Conservation (phyloP, 2,329 filamentous ascomycete genomes). For the Venturia effusa region DNA sequence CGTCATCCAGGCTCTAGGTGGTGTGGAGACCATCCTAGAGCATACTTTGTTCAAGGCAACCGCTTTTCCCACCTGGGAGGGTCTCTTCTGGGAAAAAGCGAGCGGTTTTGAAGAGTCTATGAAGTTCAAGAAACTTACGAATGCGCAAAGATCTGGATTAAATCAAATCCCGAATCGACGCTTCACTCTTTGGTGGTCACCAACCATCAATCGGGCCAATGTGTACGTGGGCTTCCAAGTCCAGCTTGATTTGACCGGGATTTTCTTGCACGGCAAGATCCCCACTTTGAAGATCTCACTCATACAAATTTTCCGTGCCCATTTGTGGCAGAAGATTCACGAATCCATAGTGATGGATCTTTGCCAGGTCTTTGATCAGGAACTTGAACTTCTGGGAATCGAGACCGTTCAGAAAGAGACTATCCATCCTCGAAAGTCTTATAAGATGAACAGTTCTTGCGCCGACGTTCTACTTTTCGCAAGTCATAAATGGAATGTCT, state of each 20-base stretch:
- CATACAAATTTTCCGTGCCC: constrained; percentile 97
- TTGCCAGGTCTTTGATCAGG: constrained; percentile 96
- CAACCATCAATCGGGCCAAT: constrained; percentile 85
- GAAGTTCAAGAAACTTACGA: constrained; percentile 99
- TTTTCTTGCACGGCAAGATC: constrained; percentile 98
- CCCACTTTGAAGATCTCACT: constrained; percentile 95
- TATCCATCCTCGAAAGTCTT: constrained; percentile 96
- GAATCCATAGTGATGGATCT: constrained; percentile 98
- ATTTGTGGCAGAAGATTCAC: constrained; percentile 99
- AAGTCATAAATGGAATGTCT: constrained; percentile 98
- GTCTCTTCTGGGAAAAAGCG: constrained; percentile 71
- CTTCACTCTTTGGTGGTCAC: constrained; percentile 95
- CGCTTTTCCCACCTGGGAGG: constrained; percentile 94
- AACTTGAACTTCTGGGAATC: constrained; percentile 88
- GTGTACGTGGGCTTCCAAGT: constrained; percentile 99
- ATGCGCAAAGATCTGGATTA: constrained; percentile 89
- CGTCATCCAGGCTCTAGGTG: constrained; percentile 89
- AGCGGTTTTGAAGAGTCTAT: constrained; percentile 45
- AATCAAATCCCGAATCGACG: constrained; percentile 98
- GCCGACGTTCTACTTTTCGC: constrained; percentile 95
- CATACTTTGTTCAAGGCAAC: constrained; percentile 96
- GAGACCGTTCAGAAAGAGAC: constrained; percentile 99
- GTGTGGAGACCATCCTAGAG: constrained; percentile 95
- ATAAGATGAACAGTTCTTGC: constrained; percentile 99
- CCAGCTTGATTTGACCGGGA: constrained; percentile 92